Conservation (phyloP, 805 yeast species). For the Peterozyma toletana region DNA sequence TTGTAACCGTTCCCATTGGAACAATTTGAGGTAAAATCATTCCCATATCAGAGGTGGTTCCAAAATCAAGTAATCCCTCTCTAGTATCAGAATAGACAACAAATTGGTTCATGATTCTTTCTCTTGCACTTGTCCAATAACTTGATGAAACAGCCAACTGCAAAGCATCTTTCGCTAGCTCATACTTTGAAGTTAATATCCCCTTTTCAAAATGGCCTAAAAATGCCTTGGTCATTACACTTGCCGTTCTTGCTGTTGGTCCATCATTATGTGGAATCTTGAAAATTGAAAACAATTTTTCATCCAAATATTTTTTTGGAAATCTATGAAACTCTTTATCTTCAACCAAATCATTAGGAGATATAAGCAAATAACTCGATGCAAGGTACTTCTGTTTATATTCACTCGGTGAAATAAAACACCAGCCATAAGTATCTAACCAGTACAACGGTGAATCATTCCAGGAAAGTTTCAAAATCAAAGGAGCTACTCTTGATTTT, state of each 20-base stretch:
- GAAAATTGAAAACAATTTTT: constrained; percentile 27
- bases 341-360: constrained; percentile 11
- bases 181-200: constrained; percentile 59
- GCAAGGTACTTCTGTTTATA: constrained; percentile 26
- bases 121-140: constrained; percentile 90
- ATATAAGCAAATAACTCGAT: constrained; percentile 28
- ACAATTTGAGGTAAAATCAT: constrained; percentile 78
- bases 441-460: constrained; percentile 78
- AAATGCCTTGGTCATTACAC: constrained; percentile 72
- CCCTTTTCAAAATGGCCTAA: constrained; percentile 68
- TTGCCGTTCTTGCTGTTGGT: constrained; percentile 61
- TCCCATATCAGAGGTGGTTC: constrained; percentile 32
- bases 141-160: constrained; percentile 73
- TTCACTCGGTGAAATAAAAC: constrained; percentile 53
- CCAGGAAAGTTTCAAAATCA: constrained; percentile 75
- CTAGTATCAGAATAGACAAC: constrained; percentile 50
- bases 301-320: constrained; percentile 6
- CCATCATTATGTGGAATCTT: constrained; percentile 90
- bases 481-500: constrained; percentile 68
- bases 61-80: constrained; percentile 12
- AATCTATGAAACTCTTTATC: constrained; percentile 9
- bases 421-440: constrained; percentile 82
- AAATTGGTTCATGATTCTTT: constrained; percentile 77
- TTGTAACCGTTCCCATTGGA: constrained; percentile 94
- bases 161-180: constrained; percentile 70